Conservation (phyloP, 495 filamentous ascomycete species). For the Cairneyella variabilis region DNA sequence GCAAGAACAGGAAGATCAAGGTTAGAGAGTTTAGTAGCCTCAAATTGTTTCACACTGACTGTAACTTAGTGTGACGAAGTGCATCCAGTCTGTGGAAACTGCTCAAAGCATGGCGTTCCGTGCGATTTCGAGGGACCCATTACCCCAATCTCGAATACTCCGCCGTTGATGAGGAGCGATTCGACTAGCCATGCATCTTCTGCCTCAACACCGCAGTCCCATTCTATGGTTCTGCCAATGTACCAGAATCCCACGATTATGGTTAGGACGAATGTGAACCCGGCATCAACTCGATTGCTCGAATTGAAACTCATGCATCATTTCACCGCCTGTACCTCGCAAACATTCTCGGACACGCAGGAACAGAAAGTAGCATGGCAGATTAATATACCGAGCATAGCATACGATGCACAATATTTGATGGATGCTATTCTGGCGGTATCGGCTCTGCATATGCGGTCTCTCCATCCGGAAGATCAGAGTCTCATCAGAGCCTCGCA, state of each 20-base stretch:
- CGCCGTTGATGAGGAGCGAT: slow-evolving; percentile 11
- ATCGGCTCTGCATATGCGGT: slow-evolving; percentile 51
- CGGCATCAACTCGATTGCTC: slow-evolving; percentile 40
- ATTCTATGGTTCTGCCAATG: slow-evolving; percentile 32
- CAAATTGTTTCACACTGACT: slow-evolving; percentile 8
- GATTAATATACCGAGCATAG: slow-evolving; percentile 48
- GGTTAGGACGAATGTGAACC: slow-evolving; percentile 22
- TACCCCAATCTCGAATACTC: slow-evolving; percentile 27
- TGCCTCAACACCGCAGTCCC: slow-evolving; percentile 20
- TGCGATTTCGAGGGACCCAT: slow-evolving; percentile 53
- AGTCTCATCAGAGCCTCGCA: slow-evolving; percentile 50
- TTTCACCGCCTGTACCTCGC: slow-evolving; percentile 48
- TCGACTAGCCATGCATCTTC: slow-evolving; percentile 26
- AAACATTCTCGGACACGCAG: slow-evolving; percentile 42
- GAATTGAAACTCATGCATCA: slow-evolving; percentile 53
- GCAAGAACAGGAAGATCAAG: slow-evolving; percentile 62
- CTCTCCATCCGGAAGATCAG: slow-evolving; percentile 43
- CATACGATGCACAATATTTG: slow-evolving; percentile 48
- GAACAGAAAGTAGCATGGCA: slow-evolving; percentile 49
- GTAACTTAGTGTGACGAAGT: slow-evolving; percentile 54
- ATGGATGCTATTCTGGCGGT: slow-evolving; percentile 54
- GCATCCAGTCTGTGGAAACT: slow-evolving; percentile 59
- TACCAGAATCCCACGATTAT: slow-evolving; percentile 30
- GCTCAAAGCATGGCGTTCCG: slow-evolving; percentile 57
- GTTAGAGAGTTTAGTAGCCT: slow-evolving; percentile 17